phyloP scores from a whole-genome alignment of 1,284 basidiomycete genomes.

The Ustilago cynodontis region DNA sequence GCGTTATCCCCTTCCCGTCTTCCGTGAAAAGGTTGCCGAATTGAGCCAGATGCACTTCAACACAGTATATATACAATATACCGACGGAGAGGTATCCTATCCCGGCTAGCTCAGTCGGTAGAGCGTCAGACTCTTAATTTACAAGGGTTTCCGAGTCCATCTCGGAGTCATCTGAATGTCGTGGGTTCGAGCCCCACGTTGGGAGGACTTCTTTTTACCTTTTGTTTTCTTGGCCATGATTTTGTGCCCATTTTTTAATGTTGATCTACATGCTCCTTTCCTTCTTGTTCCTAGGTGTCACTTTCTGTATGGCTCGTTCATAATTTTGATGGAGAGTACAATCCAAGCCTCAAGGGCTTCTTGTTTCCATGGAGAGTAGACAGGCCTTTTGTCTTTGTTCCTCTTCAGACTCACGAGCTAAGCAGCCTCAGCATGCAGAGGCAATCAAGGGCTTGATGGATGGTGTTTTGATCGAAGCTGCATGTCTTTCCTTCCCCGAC shows the following conservation, averaged over 20 bases:
- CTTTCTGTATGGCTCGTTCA: background rate
- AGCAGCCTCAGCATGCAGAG: no score
- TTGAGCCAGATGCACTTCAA: background rate
- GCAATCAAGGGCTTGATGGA: no score
- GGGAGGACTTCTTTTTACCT: conserved; percentile 53
- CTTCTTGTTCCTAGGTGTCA: background rate
- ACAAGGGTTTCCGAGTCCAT: conserved; percentile 48
- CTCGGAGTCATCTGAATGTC: conserved; percentile 64
- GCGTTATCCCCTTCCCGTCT: conserved; percentile 12
- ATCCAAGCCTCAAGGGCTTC: no score
- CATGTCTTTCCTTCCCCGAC: background rate
- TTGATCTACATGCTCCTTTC: background rate
- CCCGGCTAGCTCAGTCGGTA: conserved; percentile 71
- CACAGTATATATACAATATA: background rate
- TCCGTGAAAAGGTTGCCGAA: background rate
- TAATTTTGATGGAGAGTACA: no score
- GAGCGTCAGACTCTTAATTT: conserved; percentile 70
- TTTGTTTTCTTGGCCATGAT: background rate
- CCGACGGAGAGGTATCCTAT: background rate
- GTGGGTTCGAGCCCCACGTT: conserved; percentile 70
- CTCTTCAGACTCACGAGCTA: no score
- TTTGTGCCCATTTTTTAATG: background rate
- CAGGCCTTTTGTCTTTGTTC: no score
- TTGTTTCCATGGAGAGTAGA: no score
- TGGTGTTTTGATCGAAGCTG: background rate